Evolutionary conservation across 805 yeast species (phyloP), one percentile per base, ranked within the genome.

Genomic region (Myxozyma monticola): DNA sequence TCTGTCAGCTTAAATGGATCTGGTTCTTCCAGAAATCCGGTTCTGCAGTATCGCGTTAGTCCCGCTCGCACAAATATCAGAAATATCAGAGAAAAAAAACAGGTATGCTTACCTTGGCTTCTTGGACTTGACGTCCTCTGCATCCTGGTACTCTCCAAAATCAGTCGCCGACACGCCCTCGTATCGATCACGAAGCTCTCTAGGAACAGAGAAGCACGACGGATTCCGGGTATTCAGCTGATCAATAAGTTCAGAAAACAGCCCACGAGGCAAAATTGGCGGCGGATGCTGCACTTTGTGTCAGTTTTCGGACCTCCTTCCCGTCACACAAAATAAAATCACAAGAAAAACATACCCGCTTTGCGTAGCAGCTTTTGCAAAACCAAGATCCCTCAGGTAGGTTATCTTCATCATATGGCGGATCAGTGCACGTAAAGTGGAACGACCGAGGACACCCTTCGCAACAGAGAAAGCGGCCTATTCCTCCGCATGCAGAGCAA

Each of bases 401-500:
- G 33, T 76, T 65, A 43, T 77, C 75, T 36, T 84, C 88, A 59
- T 84, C 88, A 29, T 84, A 69, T 0, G 99, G 98, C 2, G 98
- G 98, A 61, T 87, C 85, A 53, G 91, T 78, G 66, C 99, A 91
- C 4, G 86, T 75, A 64, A 93, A 88, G 65, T 91, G 99, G 68
- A 91, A 93, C 1, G 96, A 86, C 61, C 76, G 77, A 0, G 97
- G 96, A 68, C 99, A 91, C 1, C 86, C 76, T 61, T 91, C 99
- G 69, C 99, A 91, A 68, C 98, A 93, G 21, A 91, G 73, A 61
- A 91, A 89, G 24, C 86, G 76, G 10, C 99, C 99, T 0, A 89
- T 74, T 24, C 88, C 87, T 1, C 95, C 90, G 70, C 99, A 91
- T 0, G 93, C 76, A n/a, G 86, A 74, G 64, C 99, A 91, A 66